phyloP scores from a whole-genome alignment of 371 early-diverging fungal genomes.

The Blastocladiella emersonii region DNA sequence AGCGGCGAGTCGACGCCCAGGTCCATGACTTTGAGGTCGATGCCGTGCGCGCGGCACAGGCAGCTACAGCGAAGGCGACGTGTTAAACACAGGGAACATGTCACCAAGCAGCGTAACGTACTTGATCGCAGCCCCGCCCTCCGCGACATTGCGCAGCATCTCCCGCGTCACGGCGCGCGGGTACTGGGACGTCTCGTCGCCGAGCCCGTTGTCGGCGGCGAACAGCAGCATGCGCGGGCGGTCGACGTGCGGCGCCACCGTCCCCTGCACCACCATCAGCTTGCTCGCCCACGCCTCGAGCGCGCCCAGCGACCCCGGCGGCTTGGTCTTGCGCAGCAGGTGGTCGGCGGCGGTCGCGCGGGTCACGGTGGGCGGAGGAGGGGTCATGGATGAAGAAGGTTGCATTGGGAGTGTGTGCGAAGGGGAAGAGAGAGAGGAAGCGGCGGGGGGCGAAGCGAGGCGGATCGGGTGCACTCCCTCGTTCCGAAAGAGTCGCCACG shows the following conservation, averaged over 20 bases:
- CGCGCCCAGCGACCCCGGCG: slow-evolving; percentile 12
- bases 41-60: not conserved
- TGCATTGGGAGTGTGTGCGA: too few relatives aligned
- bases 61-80: slow-evolving; percentile 2
- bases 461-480: too few relatives aligned
- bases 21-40: slow-evolving; percentile 7
- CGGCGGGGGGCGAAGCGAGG: too few relatives aligned
- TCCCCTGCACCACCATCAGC: slow-evolving; percentile 10
- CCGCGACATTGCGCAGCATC: slow-evolving; percentile 14
- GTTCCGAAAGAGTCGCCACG: too few relatives aligned
- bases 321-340: slow-evolving; percentile 13
- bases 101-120: slow-evolving; percentile 1
- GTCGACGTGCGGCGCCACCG: slow-evolving; percentile 5
- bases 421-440: too few relatives aligned
- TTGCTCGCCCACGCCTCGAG: slow-evolving; percentile 9
- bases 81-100: slow-evolving; percentile 4
- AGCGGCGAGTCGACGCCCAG: slow-evolving; percentile 15
- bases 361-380: too few relatives aligned
- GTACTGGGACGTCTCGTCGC: slow-evolving; percentile 10
- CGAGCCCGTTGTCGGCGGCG: slow-evolving; percentile 17
- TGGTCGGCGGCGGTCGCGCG: not conserved
- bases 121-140: slow-evolving; percentile 16
- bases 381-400: too few relatives aligned
- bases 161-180: slow-evolving; percentile 15
- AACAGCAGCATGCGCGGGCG: slow-evolving; percentile 9